Base-by-base conservation (phyloP, 768 basidiomycete species). In the Termitomyces sp. region DNA sequence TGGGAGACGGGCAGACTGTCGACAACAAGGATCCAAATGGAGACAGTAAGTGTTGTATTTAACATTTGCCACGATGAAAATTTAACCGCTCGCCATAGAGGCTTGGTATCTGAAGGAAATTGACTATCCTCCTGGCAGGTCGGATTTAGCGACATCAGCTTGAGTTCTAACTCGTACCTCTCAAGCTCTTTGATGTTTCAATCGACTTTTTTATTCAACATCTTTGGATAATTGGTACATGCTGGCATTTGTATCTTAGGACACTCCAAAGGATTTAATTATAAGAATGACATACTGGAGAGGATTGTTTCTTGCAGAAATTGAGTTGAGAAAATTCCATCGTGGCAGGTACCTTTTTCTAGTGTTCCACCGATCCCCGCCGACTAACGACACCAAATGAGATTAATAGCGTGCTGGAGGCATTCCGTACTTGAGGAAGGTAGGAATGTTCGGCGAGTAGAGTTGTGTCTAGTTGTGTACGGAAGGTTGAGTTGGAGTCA, bases 1-100 rank as follows among this genome's bases (percentile, higher is more conserved):
- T 85, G 7, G 85, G 86, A 2, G 77, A 84, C 52, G 84, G 85
- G 15, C 79, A 78, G 62, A 82, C 82, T 6, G 64, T 73, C n/a
- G 74, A 73, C 20, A 84, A 85, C 61, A 75, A 57, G 38, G 64
- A 67, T 29, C 62, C 64, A 11, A 39, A 63, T 2, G 64, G 54
- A 27, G 70, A 78, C 44, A 70, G 70, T 71, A 48, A 64, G 71
- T 54, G 23, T 43, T 29, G n/a, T n/a, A n/a, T 29, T 18, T 12
- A 41, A 15, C 15, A n/a, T 40, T 36, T 29, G 36, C 16, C 7
- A 15, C n/a, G 50, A 52, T 27, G 7, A 5, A 35, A 1, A 20
- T 46, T 18, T 57, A 11, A 57, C 15, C 16, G 31, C 18, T 39
- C 18, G 32, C 36, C 62, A 15, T 61, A 80, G 79, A 69, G 53